Evolutionary conservation across 1,139 yeast species (phyloP).

Genomic region (Pichia sorboxylosa): DNA sequence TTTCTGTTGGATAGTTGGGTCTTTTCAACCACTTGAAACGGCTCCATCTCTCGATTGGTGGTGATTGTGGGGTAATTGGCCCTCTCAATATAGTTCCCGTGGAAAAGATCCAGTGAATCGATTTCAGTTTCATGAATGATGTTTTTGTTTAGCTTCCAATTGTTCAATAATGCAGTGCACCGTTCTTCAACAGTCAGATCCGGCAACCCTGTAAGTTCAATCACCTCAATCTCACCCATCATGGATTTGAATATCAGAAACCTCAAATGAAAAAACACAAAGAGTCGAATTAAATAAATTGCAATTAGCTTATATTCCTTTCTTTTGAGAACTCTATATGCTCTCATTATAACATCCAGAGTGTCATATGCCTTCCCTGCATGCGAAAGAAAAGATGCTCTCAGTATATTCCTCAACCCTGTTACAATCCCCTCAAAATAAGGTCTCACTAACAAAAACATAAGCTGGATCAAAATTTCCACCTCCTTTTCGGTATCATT

Average conservation of each 20-base stretch:
- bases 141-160: background rate
- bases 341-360: background rate
- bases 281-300: slow-evolving; percentile 6
- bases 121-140: slow-evolving; percentile 1
- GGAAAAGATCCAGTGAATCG: slow-evolving; percentile 1
- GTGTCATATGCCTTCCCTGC: background rate
- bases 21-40: no score
- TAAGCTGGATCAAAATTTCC: slow-evolving; percentile 2
- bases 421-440: background rate
- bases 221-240: background rate
- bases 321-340: slow-evolving; percentile 1
- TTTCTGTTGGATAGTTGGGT: no score
- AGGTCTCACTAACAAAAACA: slow-evolving; percentile 2
- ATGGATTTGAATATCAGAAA: background rate
- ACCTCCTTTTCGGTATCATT: slow-evolving; percentile 1
- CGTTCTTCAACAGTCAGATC: background rate
- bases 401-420: background rate
- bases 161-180: background rate
- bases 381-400: background rate
- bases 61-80: slow-evolving; percentile 1
- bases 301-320: slow-evolving; percentile 1
- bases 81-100: slow-evolving; percentile 1
- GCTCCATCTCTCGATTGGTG: background rate
- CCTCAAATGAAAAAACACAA: slow-evolving; percentile 5
- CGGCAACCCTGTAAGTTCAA: background rate